Base-by-base conservation (phyloP, 768 basidiomycete species). In the Leccinum rimulosum region DNA sequence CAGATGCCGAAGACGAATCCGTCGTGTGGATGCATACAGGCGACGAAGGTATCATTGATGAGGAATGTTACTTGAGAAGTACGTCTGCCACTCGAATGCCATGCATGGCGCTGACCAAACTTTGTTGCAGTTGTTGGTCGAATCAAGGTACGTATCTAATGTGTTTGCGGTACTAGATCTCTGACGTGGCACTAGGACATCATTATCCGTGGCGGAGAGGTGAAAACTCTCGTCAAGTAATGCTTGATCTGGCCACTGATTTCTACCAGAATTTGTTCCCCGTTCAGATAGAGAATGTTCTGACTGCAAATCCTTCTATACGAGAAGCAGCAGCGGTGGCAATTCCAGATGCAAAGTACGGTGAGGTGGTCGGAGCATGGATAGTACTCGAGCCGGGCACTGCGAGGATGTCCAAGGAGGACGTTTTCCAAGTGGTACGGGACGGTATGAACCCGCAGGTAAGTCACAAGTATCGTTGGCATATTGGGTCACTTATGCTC, bases 151-250 rank as follows among this genome's bases (percentile, higher is more conserved):
- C n/a, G 71, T 61, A 19, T 53, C 9, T 38, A 6, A 15, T 17
- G 7, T 55, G 17, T 38, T 49, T 14, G 50, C 4, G 25, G 22
- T 57, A 7, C 40, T 6, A 27, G 19, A 54, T 56, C 2, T 60
- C 45, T 59, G 49, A 66, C 54, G 3, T 49, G 33, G 33, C 7
- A 3, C 17, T 56, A 88, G 84, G 91, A 93, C 69, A 83, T 93
- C 54, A 91, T 93, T 64, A 93, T 93, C 62, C 86, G 91, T 19
- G 91, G 90, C 17, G 91, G 91, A 61, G 91, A 93, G 80, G 88
- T 87, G 60, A 11, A 74, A 11, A 74, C 50, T 17, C 7, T 59
- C 19, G 11, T 38, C 28, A 4, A 8, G 3, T 3, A n/a, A 35
- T 19, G 8, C 6, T n/a, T 10, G 14, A 17, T 8, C 4, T 22